Base-by-base conservation (phyloP, 2,329 filamentous ascomycete genomes). In the Volutella citrinella region DNA sequence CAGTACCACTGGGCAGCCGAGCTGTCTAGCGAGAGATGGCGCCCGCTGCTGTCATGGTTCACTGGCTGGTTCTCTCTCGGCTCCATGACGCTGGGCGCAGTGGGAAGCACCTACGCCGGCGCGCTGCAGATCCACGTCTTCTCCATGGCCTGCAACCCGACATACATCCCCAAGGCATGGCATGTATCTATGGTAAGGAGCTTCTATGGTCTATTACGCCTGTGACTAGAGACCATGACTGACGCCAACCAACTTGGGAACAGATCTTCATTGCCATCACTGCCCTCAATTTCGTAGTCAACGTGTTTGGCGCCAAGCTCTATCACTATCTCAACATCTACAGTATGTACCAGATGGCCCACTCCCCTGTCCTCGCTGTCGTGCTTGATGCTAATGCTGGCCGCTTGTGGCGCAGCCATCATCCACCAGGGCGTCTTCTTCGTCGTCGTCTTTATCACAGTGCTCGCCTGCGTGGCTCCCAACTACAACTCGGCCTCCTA, bases 1-100 rank as follows among this genome's bases (percentile, higher is more conserved):
- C 32, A 34, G 10, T 34, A 34, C 12, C 32, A 34, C 16, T 34
- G 32, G 32, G 26, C 15, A 14, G 32, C 25, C 13, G 32, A 34
- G 8, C 19, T 34, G 12, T 7, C 32, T 6, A 34, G 11, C 10
- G 19, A 22, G 9, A 5, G 19, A 5, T 34, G 32, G 32, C 24
- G 32, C 13, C 32, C 32, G 5, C 8, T 23, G 7, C 12, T 34
- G 7, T 34, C 32, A 1, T 34, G 32, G 32, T 11, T 29, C 9
- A 22, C 32, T 4, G 32, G 32, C 4, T 34, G 32, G 32, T 13
- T 34, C 7, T 25, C 32, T 4, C 29, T 34, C 10, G 10, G 13
- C 4, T 34, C 32, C 3, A 34, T 34, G 32, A 34, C 29, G 19
- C 7, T 34, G 2, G 32, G 32, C 4, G 32, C 17, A 7, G 16